phyloP scores from a whole-genome alignment of 495 filamentous ascomycete species.

The Aspergillus nanangensis region DNA sequence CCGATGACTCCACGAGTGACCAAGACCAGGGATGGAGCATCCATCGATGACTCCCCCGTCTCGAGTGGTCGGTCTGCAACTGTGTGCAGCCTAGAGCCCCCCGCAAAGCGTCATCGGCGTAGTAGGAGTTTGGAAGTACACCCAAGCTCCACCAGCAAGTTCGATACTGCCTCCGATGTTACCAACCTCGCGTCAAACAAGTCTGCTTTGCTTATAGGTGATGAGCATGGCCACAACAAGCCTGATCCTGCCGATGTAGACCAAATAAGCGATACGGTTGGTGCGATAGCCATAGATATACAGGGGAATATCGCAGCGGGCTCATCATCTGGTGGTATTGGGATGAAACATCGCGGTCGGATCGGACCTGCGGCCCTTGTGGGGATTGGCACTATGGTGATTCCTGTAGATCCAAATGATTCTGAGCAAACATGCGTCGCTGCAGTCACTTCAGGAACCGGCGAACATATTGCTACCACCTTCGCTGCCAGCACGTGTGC shows the following conservation, averaged over 20 bases:
- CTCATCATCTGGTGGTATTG: conserved; percentile 98
- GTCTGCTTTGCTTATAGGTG: no score
- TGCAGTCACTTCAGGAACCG: conserved; percentile 84
- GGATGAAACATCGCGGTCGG: conserved; percentile 92
- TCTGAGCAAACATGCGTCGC: conserved; percentile 60
- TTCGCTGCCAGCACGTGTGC: conserved; percentile 77
- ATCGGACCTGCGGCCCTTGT: conserved; percentile 90
- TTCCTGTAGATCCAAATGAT: conserved; percentile 65
- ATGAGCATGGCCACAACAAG: no score
- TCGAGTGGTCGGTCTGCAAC: no score
- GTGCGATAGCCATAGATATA: conserved; percentile 85
- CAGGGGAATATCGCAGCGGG: conserved; percentile 87
- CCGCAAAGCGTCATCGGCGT: no score
- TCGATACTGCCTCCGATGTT: no score
- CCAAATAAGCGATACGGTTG: conserved; percentile 84
- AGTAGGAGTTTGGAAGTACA: no score
- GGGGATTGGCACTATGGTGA: conserved; percentile 81
- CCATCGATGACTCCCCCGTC: no score
- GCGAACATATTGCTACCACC: conserved; percentile 94
- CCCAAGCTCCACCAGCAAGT: no score
- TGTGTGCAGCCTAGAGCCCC: no score
- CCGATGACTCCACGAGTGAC: neutral
- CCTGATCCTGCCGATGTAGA: no score
- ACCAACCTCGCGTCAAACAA: no score
- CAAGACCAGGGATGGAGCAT: conserved; percentile 1